Conservation (phyloP, 352 stramenopile genomes). For the Phytophthora multivora region DNA sequence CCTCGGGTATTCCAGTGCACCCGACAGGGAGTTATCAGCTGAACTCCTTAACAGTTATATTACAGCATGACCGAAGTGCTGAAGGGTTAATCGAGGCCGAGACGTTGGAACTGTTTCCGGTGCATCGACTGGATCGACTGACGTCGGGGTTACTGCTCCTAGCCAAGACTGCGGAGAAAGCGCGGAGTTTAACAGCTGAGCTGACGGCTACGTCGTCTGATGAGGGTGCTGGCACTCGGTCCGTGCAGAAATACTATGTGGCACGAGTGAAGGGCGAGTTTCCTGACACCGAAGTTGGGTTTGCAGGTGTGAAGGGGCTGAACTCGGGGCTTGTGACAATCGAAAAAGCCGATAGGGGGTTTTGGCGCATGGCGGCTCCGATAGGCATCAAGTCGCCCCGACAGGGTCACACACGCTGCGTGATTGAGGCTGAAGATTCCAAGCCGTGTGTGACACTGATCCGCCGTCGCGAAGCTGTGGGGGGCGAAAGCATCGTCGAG, state of each 20-base stretch:
- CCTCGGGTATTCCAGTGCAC: slow-evolving; percentile 91
- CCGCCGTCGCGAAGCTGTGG: slow-evolving; percentile 28
- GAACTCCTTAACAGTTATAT: slow-evolving; percentile 85
- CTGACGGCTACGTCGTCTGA: slow-evolving; percentile 34
- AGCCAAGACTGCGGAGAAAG: slow-evolving; percentile 50
- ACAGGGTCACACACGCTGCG: slow-evolving; percentile 29
- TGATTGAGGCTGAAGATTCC: slow-evolving; percentile 25
- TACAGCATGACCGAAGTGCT: slow-evolving; percentile 32
- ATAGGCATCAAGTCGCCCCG: slow-evolving; percentile 38
- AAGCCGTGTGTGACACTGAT: slow-evolving; percentile 55
- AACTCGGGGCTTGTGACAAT: slow-evolving; percentile 23
- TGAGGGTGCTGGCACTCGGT: slow-evolving; percentile 17
- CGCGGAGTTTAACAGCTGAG: slow-evolving; percentile 44
- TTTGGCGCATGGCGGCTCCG: slow-evolving; percentile 47
- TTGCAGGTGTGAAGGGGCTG: slow-evolving; percentile 16
- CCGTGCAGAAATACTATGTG: slow-evolving; percentile 62
- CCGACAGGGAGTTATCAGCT: slow-evolving; percentile 90
- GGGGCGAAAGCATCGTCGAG: slow-evolving; percentile 79
- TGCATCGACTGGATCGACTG: slow-evolving; percentile 94
- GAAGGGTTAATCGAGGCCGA: slow-evolving; percentile 14
- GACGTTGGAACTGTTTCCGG: slow-evolving; percentile 59
- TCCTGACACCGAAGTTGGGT: slow-evolving; percentile 21
- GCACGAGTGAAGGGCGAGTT: slow-evolving; percentile 54
- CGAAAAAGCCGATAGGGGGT: slow-evolving; percentile 11
- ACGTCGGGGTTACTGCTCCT: slow-evolving; percentile 84